phyloP scores from a whole-genome alignment of 139 green algal species.

The Chlorella ohadii region DNA sequence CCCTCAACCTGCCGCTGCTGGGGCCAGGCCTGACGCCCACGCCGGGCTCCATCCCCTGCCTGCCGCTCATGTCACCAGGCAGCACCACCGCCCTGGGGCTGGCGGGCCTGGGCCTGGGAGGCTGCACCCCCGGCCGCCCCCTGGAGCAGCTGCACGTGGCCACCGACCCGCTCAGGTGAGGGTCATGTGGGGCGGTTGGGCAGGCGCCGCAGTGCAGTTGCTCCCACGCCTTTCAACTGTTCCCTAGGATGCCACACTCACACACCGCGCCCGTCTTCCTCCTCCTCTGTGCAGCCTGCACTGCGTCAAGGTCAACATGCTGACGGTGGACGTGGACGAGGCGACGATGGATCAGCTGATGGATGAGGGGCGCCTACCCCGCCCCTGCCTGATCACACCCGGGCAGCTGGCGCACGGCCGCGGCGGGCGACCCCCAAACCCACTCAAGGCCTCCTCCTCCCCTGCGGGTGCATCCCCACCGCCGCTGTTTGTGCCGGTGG shows the following conservation, averaged over 20 bases:
- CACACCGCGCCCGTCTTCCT: no score
- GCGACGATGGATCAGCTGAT: conserved; percentile 19
- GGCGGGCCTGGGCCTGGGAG: neutral
- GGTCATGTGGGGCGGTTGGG: no score
- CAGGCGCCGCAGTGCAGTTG: no score
- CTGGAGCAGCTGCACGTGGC: conserved; percentile 16
- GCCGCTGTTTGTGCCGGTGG: no score
- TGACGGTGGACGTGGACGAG: conserved; percentile 7
- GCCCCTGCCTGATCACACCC: neutral
- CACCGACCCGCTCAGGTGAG: conserved; percentile 18
- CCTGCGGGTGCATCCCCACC: no score
- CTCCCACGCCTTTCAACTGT: no score
- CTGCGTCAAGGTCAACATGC: conserved; percentile 26
- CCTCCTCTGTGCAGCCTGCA: conserved; percentile 5
- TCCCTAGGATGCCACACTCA: no score
- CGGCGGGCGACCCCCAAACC: no score
- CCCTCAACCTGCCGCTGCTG: neutral
- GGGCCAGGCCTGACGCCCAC: neutral
- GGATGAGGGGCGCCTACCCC: neutral
- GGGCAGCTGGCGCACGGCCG: no score
- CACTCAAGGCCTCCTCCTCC: no score
- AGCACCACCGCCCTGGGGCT: conserved; percentile 5
- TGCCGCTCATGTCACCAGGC: conserved; percentile 8
- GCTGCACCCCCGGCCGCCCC: neutral
- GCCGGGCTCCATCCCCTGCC: conserved; percentile 3